Evolutionary conservation across 306 rosid genomes (phyloP), one percentile per base, ranked within the genome.

Genomic region (Ziziphus jujuba): DNA sequence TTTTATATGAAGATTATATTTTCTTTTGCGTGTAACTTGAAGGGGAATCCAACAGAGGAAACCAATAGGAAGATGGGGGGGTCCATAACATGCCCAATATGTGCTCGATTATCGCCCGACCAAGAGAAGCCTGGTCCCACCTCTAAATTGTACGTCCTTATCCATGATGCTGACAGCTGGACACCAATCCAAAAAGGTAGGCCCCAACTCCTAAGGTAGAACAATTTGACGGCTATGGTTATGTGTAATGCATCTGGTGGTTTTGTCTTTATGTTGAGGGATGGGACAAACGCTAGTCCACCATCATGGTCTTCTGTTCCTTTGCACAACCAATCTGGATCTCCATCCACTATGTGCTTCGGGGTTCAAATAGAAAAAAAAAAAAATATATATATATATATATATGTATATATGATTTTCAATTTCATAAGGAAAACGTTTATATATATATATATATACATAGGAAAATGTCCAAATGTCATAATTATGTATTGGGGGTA

Each of bases 151-250:
- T 11, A 11, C 24, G 59, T 70, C 71, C 67, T 22, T 65, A 16
- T 71, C 81, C 8, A 20, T 33, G 77, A 79, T 52, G 67, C 34
- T 48, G 74, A 70, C 64, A 50, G 69, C 68, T 62, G 67, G 66
- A 59, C 12, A 19, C 33, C 49, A 59, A 47, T 17, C 6, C 21
- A 51, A 7, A 16, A 0, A 36, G 9, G 10, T 36, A 11, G 43
- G 23, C 31, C 62, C 57, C 19, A 14, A 9, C n/a, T n/a, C 9
- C 25, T 38, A 14, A 2, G 7, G 28, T n/a, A 20, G 58, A 31
- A 34, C 1, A n/a, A 53, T 77, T 74, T 58, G 86, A 75, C 65
- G 66, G 69, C 80, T 65, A 31, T 66, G 36, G 61, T 50, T 71
- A 63, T 79, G 65, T 64, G 65, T 51, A 57, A 59, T 69, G 65